Conservation (phyloP, 352 stramenopile species). For the Phytophthora chlamydospora region DNA sequence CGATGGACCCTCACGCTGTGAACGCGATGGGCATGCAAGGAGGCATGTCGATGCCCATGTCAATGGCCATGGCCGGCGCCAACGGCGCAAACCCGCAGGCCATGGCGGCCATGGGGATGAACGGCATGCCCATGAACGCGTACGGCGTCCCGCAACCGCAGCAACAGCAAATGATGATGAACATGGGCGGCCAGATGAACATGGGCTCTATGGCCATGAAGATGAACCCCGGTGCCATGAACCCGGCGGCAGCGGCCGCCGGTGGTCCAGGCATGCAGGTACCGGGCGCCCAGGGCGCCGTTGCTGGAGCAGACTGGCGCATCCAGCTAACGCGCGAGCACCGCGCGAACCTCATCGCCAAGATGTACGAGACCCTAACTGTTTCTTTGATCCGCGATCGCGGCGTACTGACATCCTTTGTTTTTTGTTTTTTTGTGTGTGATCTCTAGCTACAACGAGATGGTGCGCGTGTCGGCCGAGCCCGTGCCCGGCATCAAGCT, state of each 20-base stretch:
- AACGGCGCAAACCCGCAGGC: constrained; percentile 38
- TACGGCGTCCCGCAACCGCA: constrained; percentile 50
- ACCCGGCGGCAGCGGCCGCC: constrained; percentile 35
- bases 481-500: constrained; percentile 81
- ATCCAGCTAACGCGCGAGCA: constrained; percentile 85
- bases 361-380: constrained; percentile 62
- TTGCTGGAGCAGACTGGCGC: constrained; percentile 67
- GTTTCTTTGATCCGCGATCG: constrained; percentile 3
- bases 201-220: constrained; percentile 63
- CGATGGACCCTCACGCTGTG: constrained; percentile 69
- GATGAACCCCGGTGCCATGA: constrained; percentile 54
- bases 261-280: constrained; percentile 27
- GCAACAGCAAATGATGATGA: constrained; percentile 69
- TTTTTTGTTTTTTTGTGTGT: constrained; percentile 17
- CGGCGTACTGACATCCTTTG: constrained; percentile 9
- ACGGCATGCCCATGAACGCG: constrained; percentile 45
- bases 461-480: constrained; percentile 84
- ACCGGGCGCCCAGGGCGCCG: constrained; percentile 23
- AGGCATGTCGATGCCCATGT: constrained; percentile 72
- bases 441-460: constrained; percentile 74
- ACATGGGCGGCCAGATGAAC: constrained; percentile 58
- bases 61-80: constrained; percentile 58
- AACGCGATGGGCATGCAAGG: constrained; percentile 73
- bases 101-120: constrained; percentile 62
- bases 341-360: constrained; percentile 84